Base-by-base conservation (phyloP, 805 yeast genomes). In the Wickerhamiella dianesei region DNA sequence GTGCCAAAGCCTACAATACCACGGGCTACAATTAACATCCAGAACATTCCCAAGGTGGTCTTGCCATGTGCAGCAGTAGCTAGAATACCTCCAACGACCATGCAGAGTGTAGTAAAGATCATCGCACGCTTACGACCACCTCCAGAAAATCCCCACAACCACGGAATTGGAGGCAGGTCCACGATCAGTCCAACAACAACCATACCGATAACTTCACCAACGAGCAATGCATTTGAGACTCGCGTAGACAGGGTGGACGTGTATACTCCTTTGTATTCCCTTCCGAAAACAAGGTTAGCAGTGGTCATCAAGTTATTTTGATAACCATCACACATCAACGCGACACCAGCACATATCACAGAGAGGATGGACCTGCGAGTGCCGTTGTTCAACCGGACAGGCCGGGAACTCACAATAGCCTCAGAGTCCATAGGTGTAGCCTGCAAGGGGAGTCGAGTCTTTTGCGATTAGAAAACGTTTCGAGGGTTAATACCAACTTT, bases 1-100 rank as follows among this genome's bases (percentile, higher is more conserved):
- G 80, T 74, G 51, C 89, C 89, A 53, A 80, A 75, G 41, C 89
- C 92, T 43, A 82, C 75, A 9, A 79, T 69, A 56, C 89, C 88
- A 61, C 89, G 70, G 50, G 75, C 67, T 16, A 81, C 76, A 41
- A 77, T 74, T 57, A 82, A 64, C 83, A 77, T 79, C 86, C 82
- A 80, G 56, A 80, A 75, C 79, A 80, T 73, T 13, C 86, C 86
- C 3, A 54, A 48, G 8, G 66, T 58, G 2, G 77, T 67, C 21
- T 68, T 57, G 40, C 86, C 88, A 54, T 79, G 82, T 16, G 86
- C 67, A 18, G 83, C 86, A 41, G 86, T 76, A 60, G 83, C 80
- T 61, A 79, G 55, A 43, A 74, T 65, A 13, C 84, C 74, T 44
- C 87, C 87, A 39, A 79, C 51, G 6, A 80, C 77, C 54, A 81